Evolutionary conservation across 2,329 filamentous ascomycete species (phyloP).

Genomic region (Ampelomyces quisqualis): DNA sequence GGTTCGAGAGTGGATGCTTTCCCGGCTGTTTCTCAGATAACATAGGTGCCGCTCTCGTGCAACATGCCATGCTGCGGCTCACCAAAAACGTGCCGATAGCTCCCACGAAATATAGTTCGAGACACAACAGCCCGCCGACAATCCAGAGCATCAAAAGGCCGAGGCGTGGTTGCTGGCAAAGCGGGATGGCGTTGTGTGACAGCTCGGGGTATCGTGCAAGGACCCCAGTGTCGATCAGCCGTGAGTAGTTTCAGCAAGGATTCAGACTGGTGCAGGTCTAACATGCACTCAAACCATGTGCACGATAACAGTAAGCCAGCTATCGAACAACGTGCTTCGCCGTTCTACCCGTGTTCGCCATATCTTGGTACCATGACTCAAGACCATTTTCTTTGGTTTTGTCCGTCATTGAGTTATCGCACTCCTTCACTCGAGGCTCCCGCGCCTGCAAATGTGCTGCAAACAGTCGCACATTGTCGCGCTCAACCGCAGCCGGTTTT

Average conservation of each 20-base stretch:
- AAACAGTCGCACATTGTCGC: background rate
- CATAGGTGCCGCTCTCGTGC: conserved; percentile 13
- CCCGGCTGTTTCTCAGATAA: conserved; percentile 4
- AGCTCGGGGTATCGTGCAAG: conserved; percentile 12
- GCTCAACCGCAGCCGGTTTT: background rate
- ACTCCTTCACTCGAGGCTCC: background rate
- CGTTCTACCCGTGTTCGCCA: too few relatives aligned
- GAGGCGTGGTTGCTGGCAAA: conserved; percentile 7
- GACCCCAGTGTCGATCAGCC: conserved; percentile 21
- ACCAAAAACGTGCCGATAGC: conserved; percentile 12
- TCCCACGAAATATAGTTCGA: conserved; percentile 15
- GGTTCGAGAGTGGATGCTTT: conserved; percentile 1
- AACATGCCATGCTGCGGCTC: conserved; percentile 8
- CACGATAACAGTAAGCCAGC: background rate
- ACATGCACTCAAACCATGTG: too few relatives aligned
- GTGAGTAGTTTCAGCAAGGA: conserved; percentile 20
- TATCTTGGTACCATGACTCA: background rate
- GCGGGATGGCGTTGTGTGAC: conserved; percentile 21
- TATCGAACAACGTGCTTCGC: background rate
- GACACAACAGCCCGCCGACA: conserved; percentile 8
- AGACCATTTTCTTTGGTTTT: too few relatives aligned
- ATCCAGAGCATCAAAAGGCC: conserved; percentile 10
- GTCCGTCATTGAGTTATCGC: too few relatives aligned
- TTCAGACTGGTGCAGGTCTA: too few relatives aligned
- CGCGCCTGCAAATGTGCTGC: background rate